These are phyloP conservation scores for Creolimax fragrantissima DNA, from an alignment of 78 protist genomes.

Conservation along the genomic window DNA sequence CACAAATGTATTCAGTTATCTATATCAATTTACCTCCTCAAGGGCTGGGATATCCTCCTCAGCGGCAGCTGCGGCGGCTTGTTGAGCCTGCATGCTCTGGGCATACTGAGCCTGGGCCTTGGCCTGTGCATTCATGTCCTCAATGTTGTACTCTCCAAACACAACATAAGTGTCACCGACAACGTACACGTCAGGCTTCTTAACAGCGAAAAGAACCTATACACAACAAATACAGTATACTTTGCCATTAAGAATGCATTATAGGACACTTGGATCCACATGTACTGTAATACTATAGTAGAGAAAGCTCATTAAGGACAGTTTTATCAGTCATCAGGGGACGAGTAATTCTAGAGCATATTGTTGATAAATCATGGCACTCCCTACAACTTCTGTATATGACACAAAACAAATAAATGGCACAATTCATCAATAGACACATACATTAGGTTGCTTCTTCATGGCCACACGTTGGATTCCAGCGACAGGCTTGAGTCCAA, in stretches of 20 bases:
- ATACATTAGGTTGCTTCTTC: conserved; percentile 26
- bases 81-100: not conserved
- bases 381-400: too few relatives aligned
- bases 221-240: not conserved
- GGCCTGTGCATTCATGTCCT: conserved; percentile 56
- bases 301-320: not conserved
- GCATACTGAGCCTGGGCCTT: conserved; percentile 31
- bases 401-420: too few relatives aligned
- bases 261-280: too few relatives aligned
- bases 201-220: conserved; percentile 60
- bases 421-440: too few relatives aligned
- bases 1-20: too few relatives aligned
- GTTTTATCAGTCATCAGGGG: not conserved
- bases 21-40: not conserved
- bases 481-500: conserved; percentile 70
- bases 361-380: too few relatives aligned
- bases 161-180: conserved; percentile 78
- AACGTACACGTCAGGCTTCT: conserved; percentile 85
- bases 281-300: too few relatives aligned
- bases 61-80: not conserved
- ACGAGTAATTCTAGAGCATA: not conserved
- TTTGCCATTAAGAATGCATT: too few relatives aligned
- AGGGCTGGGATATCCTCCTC: not conserved
- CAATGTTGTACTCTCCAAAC: conserved; percentile 87
- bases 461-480: conserved; percentile 76